Conservation (phyloP, 73 alveolate genomes). For the Symbiodinium pilosum region DNA sequence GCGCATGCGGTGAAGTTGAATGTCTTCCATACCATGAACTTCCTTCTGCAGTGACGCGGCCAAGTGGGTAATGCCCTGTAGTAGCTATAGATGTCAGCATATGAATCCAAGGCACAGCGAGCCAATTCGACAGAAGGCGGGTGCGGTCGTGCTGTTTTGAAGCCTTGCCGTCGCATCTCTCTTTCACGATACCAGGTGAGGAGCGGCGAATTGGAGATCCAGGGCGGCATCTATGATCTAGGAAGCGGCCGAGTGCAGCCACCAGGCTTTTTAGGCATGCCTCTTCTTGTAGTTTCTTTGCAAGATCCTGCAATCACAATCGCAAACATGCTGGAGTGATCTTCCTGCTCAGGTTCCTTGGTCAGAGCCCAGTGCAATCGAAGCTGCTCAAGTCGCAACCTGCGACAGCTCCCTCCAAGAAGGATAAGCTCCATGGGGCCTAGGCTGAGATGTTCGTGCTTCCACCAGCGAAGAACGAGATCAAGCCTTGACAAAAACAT, state of each 20-base stretch:
- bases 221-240: slow-evolving; percentile 70
- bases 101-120: slow-evolving; percentile 38
- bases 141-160: no score
- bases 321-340: not conserved
- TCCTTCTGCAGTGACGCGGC: not conserved
- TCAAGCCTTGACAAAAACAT: no score
- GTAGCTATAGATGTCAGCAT: no score
- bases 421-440: slow-evolving; percentile 26
- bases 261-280: not conserved
- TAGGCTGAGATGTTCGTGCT: not conserved
- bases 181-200: slow-evolving; percentile 22
- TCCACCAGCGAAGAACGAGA: not conserved
- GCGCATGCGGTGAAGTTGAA: not conserved
- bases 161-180: not conserved
- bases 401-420: not conserved
- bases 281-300: no score
- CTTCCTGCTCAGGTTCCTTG: slow-evolving; percentile 34
- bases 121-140: slow-evolving; percentile 47
- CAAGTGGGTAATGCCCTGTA: no score
- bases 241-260: slow-evolving; percentile 38
- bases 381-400: not conserved
- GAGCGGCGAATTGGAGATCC: slow-evolving; percentile 53
- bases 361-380: slow-evolving; percentile 15
- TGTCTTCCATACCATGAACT: not conserved
- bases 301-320: no score